Evolutionary conservation across 768 basidiomycete genomes (phyloP), one percentile per base, ranked within the genome.

Genomic region (Hypsizygus marmoreus): DNA sequence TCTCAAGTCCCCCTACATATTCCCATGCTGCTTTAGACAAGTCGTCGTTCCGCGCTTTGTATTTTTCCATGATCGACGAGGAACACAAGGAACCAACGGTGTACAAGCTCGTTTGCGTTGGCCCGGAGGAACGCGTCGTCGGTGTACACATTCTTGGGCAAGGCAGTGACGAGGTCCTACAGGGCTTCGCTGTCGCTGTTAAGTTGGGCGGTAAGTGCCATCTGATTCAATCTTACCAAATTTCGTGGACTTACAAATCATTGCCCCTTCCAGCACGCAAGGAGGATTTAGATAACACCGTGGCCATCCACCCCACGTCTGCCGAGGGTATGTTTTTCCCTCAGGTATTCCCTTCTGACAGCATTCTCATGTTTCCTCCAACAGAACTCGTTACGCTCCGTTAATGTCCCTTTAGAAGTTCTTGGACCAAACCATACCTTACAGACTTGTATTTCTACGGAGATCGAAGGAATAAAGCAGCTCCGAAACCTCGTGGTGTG

Each of bases 141-240:
- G 97, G 97, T 9, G 71, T 97, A 34, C 97, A 98, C 68, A 82
- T 97, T 53, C 82, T 98, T 46, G 97, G 97, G 6, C 60, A 76
- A 50, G 97, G 97, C 32, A 89, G 87, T 58, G 97, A 99, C 62
- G 97, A 99, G 69, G 81, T 88, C 56, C 69, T 95, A 70, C 97
- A 99, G 76, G 95, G 95, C 52, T 97, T 97, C 67, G 91, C 73
- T 2, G 92, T 98, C n/a, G 97, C 97, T 10, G 75, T 99, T 57
- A 98, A 97, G 75, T 95, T 98, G 95, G 89, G 89, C 52, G 77
- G 75, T 75, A 31, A 19, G 73, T 61, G 11, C 33, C 33, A 34
- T 17, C 33, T 39, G 25, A 8, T 35, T 30, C 29, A 39, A 14
- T 32, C 30, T 52, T 16, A 33, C 29, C 32, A 40, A 16, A 26